phyloP scores from a whole-genome alignment of 1,284 basidiomycete genomes.

The Schizophyllum amplum region DNA sequence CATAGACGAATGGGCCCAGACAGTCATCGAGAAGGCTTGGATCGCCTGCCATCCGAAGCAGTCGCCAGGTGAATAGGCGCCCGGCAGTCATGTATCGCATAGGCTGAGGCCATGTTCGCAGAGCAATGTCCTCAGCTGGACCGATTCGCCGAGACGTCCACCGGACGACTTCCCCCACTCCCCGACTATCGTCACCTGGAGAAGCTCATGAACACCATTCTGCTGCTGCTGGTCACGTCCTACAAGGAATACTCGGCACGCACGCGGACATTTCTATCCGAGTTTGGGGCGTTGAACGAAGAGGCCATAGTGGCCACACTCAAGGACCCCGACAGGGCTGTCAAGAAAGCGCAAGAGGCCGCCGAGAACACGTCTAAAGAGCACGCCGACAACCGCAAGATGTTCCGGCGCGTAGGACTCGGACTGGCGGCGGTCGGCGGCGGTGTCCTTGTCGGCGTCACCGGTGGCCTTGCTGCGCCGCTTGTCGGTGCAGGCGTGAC shows the following conservation, averaged over 20 bases:
- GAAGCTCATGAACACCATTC: slow-evolving; percentile 37
- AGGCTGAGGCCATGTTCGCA: slow-evolving; percentile 5
- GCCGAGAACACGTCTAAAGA: slow-evolving; percentile 20
- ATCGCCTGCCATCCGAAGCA: slow-evolving; percentile 27
- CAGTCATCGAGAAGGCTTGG: slow-evolving; percentile 37
- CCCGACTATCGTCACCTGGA: slow-evolving; percentile 27
- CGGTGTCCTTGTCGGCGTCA: slow-evolving; percentile 48
- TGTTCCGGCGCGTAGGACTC: slow-evolving; percentile 38
- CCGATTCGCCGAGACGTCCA: slow-evolving; percentile 37
- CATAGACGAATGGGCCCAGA: slow-evolving; percentile 39
- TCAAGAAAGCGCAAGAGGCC: slow-evolving; percentile 32
- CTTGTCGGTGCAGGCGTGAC: slow-evolving; percentile 47
- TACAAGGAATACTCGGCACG: slow-evolving; percentile 44
- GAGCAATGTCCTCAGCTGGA: slow-evolving; percentile 34
- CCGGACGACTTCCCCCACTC: slow-evolving; percentile 30
- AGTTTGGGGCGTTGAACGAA: slow-evolving; percentile 37
- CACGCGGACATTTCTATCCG: slow-evolving; percentile 41
- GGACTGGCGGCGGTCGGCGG: slow-evolving; percentile 48
- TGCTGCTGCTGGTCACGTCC: slow-evolving; percentile 43
- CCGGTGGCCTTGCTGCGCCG: slow-evolving; percentile 42
- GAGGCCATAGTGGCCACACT: slow-evolving; percentile 35
- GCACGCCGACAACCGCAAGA: slow-evolving; percentile 35
- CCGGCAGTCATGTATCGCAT: neutral
- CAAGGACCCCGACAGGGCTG: slow-evolving; percentile 38
- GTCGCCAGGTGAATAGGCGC: slow-evolving; percentile 25